A percentile compares a stretch with the other conserved stretches of the same genome.
phyloP scores from a whole-genome alignment of 495 filamentous ascomycete species.

The Podospora pseudopauciseta region DNA sequence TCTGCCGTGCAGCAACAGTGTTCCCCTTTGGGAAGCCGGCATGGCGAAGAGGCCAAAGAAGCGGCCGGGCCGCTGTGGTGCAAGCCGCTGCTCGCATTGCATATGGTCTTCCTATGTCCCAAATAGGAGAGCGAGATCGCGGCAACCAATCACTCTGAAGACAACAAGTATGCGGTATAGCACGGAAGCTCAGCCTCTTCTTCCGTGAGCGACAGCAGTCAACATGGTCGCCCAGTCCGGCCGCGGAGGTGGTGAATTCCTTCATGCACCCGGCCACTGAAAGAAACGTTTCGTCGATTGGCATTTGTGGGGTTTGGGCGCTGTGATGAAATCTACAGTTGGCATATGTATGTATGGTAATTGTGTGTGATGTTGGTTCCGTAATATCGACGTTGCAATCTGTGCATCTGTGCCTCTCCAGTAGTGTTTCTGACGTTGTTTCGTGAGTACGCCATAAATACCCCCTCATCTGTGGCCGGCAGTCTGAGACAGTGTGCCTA shows the following conservation, averaged over 20 bases:
- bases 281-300: background rate
- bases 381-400: background rate
- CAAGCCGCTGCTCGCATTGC: background rate
- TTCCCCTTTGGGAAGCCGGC: background rate
- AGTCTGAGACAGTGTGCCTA: background rate
- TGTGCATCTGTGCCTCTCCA: background rate
- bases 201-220: background rate
- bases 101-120: background rate
- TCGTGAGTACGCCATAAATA: background rate
- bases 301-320: background rate
- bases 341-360: background rate
- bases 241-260: background rate
- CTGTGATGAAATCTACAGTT: background rate
- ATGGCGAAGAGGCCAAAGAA: background rate
- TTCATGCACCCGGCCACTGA: background rate
- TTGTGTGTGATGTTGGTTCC: background rate
- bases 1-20: background rate
- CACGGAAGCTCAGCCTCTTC: background rate
- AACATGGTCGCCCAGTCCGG: background rate
- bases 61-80: background rate
- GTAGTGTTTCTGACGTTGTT: conserved; percentile 1
- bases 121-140: background rate
- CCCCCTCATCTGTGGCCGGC: background rate
- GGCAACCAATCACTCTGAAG: background rate
- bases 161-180: background rate